These are phyloP conservation scores for Neospermospora avenae DNA, from an alignment of 2,329 filamentous ascomycete genomes.

Conservation along the genomic window DNA sequence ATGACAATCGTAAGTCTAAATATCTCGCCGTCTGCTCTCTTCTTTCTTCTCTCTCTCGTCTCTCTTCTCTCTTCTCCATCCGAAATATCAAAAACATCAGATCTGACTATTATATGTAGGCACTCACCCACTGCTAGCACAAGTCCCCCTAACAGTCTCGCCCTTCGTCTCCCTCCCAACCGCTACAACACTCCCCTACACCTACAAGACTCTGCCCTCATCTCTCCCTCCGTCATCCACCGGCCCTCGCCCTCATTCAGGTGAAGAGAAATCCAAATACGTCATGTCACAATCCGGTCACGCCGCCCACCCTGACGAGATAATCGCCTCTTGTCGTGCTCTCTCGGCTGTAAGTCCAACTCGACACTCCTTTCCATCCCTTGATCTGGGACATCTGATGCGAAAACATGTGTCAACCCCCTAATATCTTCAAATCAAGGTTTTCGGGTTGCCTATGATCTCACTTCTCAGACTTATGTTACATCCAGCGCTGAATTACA, in stretches of 20 bases:
- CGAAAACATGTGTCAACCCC: too few species aligned
- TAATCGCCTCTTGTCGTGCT: constrained; percentile 75
- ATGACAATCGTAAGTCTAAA: constrained; percentile 30
- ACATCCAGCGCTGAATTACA: too few species aligned
- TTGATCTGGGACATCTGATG: too few species aligned
- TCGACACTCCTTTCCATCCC: too few species aligned
- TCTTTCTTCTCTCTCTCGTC: too few species aligned
- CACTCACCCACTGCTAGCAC: constrained; percentile 83
- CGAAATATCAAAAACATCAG: neutral
- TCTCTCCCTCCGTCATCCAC: constrained; percentile 74
- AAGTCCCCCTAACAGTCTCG: constrained; percentile 89
- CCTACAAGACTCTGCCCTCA: constrained; percentile 86
- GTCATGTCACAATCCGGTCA: constrained; percentile 76
- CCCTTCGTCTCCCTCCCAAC: constrained; percentile 90
- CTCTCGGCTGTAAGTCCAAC: too few species aligned
- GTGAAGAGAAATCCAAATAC: constrained; percentile 60
- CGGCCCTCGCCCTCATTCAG: constrained; percentile 42
- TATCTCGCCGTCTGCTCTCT: too few species aligned
- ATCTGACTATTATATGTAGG: constrained; percentile 42
- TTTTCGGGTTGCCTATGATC: too few species aligned
- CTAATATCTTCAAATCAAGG: too few species aligned
- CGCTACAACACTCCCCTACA: constrained; percentile 89
- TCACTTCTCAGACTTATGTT: too few species aligned
- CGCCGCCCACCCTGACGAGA: constrained; percentile 82
- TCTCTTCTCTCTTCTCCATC: neutral